These are phyloP conservation scores for Capsella bursapastoris DNA, from an alignment of 345 rosid genomes.

Conservation along the genomic window DNA sequence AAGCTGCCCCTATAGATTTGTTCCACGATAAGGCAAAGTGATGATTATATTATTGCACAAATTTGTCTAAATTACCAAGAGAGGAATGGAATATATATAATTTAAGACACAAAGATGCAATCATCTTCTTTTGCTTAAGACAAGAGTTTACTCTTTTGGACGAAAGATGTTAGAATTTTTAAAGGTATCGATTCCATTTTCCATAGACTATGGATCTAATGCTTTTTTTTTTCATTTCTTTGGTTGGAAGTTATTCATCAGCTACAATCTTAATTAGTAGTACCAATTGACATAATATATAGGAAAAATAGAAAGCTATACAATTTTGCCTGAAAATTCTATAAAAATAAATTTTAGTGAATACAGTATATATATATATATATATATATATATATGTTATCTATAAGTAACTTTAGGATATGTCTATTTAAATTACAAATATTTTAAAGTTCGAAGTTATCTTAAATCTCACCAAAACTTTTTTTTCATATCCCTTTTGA, in stretches of 20 bases:
- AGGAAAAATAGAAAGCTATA: background rate
- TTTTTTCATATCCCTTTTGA: background rate
- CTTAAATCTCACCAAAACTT: background rate
- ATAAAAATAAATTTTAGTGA: background rate
- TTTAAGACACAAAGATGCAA: background rate
- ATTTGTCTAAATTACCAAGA: conserved; percentile 22
- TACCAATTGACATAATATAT: background rate
- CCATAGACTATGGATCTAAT: conserved; percentile 19
- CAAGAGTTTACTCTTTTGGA: conserved; percentile 1
- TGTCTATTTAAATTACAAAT: background rate
- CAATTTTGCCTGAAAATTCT: background rate
- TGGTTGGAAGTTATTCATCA: background rate
- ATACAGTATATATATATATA: background rate
- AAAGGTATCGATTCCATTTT: background rate
- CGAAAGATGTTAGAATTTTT: conserved; percentile 17
- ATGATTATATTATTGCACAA: conserved; percentile 4
- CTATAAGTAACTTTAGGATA: background rate
- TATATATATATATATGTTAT: no score
- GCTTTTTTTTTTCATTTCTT: background rate
- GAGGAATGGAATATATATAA: conserved; percentile 17
- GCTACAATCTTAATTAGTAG: background rate
- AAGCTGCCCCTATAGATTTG: background rate
- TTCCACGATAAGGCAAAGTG: background rate
- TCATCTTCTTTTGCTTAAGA: conserved; percentile 8
- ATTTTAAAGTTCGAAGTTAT: background rate